These are phyloP conservation scores for Fusarium globosum DNA, from an alignment of 2,329 filamentous ascomycete genomes.

Conservation along the genomic window DNA sequence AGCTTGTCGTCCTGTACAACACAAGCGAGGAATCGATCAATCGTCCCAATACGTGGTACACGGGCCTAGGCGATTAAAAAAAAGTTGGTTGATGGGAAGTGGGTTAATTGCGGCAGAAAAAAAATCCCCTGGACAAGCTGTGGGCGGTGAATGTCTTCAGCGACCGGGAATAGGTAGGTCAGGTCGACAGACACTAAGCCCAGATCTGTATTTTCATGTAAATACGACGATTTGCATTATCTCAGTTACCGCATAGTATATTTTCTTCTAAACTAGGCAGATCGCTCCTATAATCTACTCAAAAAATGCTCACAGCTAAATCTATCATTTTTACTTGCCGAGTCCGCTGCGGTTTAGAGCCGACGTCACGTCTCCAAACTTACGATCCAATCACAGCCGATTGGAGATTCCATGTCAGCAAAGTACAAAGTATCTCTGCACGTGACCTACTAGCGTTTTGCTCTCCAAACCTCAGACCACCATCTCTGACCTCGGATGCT, in stretches of 20 bases:
- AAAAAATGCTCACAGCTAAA: neutral
- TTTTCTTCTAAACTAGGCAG: neutral
- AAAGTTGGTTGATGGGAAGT: conserved; percentile 42
- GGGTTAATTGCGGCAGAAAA: conserved; percentile 45
- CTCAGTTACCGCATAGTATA: neutral
- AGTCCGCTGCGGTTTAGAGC: conserved; percentile 14
- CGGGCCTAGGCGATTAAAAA: conserved; percentile 37
- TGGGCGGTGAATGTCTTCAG: conserved; percentile 34
- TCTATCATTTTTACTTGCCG: neutral
- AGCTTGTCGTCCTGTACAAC: conserved; percentile 28
- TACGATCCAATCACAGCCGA: conserved; percentile 8
- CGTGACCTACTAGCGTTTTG: conserved; percentile 45
- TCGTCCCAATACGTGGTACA: conserved; percentile 40
- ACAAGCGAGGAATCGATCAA: conserved; percentile 31
- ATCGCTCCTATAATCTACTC: neutral
- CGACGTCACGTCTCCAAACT: conserved; percentile 35
- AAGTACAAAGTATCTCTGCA: conserved; percentile 20
- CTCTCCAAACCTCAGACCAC: conserved; percentile 48
- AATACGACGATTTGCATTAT: neutral
- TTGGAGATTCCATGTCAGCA: conserved; percentile 16
- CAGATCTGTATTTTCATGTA: neutral
- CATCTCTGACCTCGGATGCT: conserved; percentile 45
- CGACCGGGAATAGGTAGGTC: neutral
- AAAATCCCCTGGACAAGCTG: conserved; percentile 36
- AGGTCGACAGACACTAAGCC: neutral